Evolutionary conservation across 305 asterid genomes (phyloP).

Genomic region (Fraxinus sp.): DNA sequence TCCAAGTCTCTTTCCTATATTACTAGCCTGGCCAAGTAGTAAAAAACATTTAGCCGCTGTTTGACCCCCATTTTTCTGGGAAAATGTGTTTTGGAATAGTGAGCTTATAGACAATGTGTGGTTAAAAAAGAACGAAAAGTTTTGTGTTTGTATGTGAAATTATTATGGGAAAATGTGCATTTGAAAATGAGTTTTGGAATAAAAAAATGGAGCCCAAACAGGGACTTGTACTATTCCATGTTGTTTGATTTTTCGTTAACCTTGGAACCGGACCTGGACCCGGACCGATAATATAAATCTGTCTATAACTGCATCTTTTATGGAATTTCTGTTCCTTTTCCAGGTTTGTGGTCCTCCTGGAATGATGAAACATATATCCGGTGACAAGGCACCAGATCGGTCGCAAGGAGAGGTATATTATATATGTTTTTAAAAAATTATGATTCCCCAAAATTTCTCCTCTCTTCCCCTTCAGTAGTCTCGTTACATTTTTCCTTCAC

Average conservation of each 20-base stretch:
- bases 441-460: not conserved
- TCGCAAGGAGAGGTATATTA: constrained; percentile 80
- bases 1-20: not conserved
- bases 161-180: no score
- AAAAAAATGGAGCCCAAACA: no score
- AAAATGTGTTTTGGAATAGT: no score
- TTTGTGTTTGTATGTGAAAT: no score
- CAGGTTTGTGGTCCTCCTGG: constrained; percentile 99
- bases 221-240: not conserved
- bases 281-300: constrained; percentile 1
- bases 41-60: not conserved
- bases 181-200: no score
- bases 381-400: constrained; percentile 75
- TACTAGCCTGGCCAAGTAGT: not conserved
- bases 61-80: no score
- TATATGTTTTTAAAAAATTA: not conserved
- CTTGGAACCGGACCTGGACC: not conserved
- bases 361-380: constrained; percentile 81
- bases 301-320: not conserved
- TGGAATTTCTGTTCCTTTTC: constrained; percentile 21
- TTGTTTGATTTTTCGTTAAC: not conserved
- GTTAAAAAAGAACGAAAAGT: no score
- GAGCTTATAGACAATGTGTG: no score
- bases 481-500: not conserved
- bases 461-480: not conserved